Evolutionary conservation across 306 rosid genomes (phyloP), one percentile per base, ranked within the genome.

Genomic region (Rosa persica): DNA sequence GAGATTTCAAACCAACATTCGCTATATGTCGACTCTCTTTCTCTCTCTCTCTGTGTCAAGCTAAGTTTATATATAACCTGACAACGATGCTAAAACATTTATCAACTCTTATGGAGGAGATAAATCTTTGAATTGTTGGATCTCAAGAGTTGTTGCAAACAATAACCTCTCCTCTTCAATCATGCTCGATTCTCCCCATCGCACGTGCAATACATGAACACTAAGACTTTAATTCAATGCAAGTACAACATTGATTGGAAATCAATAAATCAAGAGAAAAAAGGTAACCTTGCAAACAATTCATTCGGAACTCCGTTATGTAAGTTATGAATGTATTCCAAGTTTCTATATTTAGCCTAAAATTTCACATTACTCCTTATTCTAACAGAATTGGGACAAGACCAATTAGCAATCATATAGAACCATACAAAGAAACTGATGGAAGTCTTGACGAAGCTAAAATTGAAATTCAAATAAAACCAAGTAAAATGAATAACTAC

Each of bases 41-140:
- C 58, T 17, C 17, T 17, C 43, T 19, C 30, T 27, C 1, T 27
- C n/a, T n/a, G n/a, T n/a, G n/a, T n/a, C 30, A 27, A 13, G 46
- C 6, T 12, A 15, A 36, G 40, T 8, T 65, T 65, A 1, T 65
- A 65, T 44, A 65, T 39, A 65, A 5, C 11, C 30, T 62, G 42
- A 11, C 39, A 62, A 30, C 4, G 20, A 65, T 11, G 19, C 76
- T 22, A 10, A 43, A 2, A 44, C 38, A 69, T n/a, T n/a, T n/a
- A n/a, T n/a, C n/a, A n/a, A n/a, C n/a, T n/a, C n/a, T n/a, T n/a
- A n/a, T 1, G 92, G 52, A 94, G 95, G 75, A 94, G 94, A 82
- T 87, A 82, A 94, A 94, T 94, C 97, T 90, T 69, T 88, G 98
- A 83, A 90, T 92, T 49, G 98, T 92, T 0, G 93, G 95, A 78